Percentiles rank a stretch among this genome's conserved stretches.
Conservation (phyloP, 257 asterid genomes). For the Solanum ahanhuiri region DNA sequence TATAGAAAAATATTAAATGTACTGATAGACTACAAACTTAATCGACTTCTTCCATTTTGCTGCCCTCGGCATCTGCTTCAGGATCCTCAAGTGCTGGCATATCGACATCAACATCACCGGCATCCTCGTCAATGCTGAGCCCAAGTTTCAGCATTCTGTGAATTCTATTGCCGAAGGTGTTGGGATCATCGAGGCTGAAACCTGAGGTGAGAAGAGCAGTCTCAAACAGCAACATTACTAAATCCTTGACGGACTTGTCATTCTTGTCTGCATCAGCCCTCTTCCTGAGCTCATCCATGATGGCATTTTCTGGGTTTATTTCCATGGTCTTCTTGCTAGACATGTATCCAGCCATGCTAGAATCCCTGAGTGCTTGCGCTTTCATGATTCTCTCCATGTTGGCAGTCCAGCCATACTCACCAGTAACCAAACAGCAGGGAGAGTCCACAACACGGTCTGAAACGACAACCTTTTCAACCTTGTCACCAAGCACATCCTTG, state of each 20-base stretch:
- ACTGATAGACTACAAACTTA: slow-evolving; percentile 1
- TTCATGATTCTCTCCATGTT: slow-evolving; percentile 69
- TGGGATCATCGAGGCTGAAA: slow-evolving; percentile 62
- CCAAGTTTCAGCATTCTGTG: slow-evolving; percentile 75
- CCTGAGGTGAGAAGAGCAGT: slow-evolving; percentile 56
- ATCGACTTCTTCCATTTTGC: slow-evolving; percentile 70
- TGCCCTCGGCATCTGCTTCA: slow-evolving; percentile 50
- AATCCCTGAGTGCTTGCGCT: slow-evolving; percentile 58
- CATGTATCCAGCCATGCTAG: slow-evolving; percentile 69
- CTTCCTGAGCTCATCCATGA: slow-evolving; percentile 67
- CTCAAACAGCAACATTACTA: slow-evolving; percentile 53
- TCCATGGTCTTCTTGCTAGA: slow-evolving; percentile 70
- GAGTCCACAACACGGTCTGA: slow-evolving; percentile 60
- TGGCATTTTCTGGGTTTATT: slow-evolving; percentile 55
- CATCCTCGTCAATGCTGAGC: slow-evolving; percentile 54
- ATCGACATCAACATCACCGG: slow-evolving; percentile 37
- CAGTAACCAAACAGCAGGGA: slow-evolving; percentile 61
- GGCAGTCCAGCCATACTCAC: slow-evolving; percentile 60
- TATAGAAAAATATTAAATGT: not conserved
- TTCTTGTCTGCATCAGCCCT: slow-evolving; percentile 70
- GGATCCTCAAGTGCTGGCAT: slow-evolving; percentile 61
- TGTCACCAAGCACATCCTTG: slow-evolving; percentile 54
- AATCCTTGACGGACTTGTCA: slow-evolving; percentile 58
- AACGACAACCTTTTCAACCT: slow-evolving; percentile 53
- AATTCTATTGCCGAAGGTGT: slow-evolving; percentile 62